These are phyloP conservation scores for Serendipita sp. DNA, from an alignment of 768 basidiomycete species.

Conservation along the genomic window DNA sequence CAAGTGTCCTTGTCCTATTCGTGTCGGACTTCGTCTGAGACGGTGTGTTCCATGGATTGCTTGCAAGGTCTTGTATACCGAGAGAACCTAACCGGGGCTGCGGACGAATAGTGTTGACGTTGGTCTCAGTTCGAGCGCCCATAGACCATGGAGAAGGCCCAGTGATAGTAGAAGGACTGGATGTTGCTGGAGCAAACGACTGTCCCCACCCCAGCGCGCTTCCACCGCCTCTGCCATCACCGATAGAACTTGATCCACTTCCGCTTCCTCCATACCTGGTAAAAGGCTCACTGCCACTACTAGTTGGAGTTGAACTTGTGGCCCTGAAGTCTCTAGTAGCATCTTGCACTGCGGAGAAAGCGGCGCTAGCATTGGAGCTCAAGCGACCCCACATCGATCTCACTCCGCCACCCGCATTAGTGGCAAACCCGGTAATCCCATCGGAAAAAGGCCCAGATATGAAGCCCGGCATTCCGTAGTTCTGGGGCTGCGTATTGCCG, in stretches of 20 bases:
- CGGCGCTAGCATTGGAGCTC: conserved; percentile 73
- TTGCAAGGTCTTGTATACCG: neutral
- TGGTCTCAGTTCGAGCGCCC: neutral
- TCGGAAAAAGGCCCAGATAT: conserved; percentile 18
- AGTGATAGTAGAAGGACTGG: neutral
- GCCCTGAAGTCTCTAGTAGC: conserved; percentile 25
- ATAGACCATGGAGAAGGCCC: neutral
- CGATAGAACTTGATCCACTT: neutral
- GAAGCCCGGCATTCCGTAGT: conserved; percentile 13
- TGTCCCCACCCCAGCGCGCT: neutral
- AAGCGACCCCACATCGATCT: conserved; percentile 74
- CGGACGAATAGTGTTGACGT: neutral
- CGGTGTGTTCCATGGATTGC: conserved; percentile 11
- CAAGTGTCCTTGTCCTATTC: neutral
- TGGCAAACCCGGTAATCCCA: neutral
- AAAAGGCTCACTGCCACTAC: conserved; percentile 31
- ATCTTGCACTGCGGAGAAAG: conserved; percentile 71
- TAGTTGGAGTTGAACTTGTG: conserved; percentile 18
- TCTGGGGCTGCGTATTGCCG: neutral
- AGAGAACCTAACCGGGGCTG: neutral
- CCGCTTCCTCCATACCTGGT: conserved; percentile 27
- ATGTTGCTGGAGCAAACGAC: neutral
- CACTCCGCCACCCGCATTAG: conserved; percentile 33
- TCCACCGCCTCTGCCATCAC: no score
- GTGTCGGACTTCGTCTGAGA: neutral